Evolutionary conservation across 257 asterid species (phyloP).

Genomic region (Anisodus tanguticus): DNA sequence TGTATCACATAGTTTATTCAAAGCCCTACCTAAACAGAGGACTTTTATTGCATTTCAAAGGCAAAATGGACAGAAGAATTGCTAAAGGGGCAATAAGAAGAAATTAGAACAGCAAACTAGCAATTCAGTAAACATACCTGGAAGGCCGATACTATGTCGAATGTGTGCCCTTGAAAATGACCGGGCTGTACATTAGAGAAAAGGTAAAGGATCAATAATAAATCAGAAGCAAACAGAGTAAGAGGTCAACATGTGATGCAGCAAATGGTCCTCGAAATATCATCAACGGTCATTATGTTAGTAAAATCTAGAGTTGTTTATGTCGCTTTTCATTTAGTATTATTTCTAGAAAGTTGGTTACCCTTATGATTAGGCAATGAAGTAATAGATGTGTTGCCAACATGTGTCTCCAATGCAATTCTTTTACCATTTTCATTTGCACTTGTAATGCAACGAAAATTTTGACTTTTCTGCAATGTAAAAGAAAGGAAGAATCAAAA

Average conservation of each 20-base stretch:
- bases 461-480: too few relatives aligned
- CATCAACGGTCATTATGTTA: neutral
- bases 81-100: too few relatives aligned
- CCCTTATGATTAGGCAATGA: neutral
- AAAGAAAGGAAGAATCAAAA: too few relatives aligned
- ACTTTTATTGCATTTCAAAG: neutral
- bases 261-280: neutral
- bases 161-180: conserved; percentile 88
- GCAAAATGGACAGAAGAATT: neutral
- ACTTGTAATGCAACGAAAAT: too few relatives aligned
- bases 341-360: neutral
- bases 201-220: conserved; percentile 24
- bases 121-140: conserved; percentile 57
- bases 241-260: conserved; percentile 1
- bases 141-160: conserved; percentile 88
- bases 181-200: conserved; percentile 79
- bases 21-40: neutral
- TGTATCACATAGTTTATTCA: neutral
- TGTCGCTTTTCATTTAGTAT: neutral
- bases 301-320: neutral
- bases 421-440: too few relatives aligned
- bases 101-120: neutral
- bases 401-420: neutral
- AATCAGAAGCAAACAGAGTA: neutral
- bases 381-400: neutral